Evolutionary conservation across 306 rosid genomes (phyloP), one percentile per base, ranked within the genome.

Genomic region (Dryas drummondii): DNA sequence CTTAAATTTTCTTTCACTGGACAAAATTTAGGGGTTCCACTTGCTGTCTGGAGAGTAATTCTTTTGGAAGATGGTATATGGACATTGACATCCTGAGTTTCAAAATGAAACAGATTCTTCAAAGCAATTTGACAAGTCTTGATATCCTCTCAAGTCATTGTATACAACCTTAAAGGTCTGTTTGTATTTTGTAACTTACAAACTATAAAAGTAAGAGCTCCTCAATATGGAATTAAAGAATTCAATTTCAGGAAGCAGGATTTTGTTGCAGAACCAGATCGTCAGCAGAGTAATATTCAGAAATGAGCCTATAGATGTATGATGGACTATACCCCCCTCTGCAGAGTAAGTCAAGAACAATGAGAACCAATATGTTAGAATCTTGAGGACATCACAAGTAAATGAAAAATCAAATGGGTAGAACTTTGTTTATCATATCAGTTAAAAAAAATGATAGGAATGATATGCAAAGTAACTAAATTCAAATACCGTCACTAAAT

Each of bases 281-380:
- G 2, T 72, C 76, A 57, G 66, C 66, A 44, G 56, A 72, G 66
- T 72, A 57, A 26, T 44, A 57, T 19, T 72, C 76, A 1, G 76
- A 45, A 57, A 71, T 57, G 46, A 56, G 76, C 55, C 76, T 56
- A 22, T 57, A 22, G 66, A 71, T 57, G 45, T 42, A 71, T 7
- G 76, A 57, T 57, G 66, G 66, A 57, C 26, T 61, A 22, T 57
- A 57, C 3, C 76, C 44, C 54, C 76, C 55, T 56, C 66, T 71
- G 66, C 76, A 57, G 5, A 71, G 11, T 6, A 71, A 56, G 19
- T 45, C 19, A 9, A 57, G 49, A 42, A 71, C 13, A 40, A 54
- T 41, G 37, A 69, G 48, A 45, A 53, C 47, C 27, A 47, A 40
- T 7, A 40, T 15, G 7, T 62, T 37, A 62, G 15, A 58, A 42